Conservation (phyloP, 257 asterid genomes). For the Capsicum rhomboideum region DNA sequence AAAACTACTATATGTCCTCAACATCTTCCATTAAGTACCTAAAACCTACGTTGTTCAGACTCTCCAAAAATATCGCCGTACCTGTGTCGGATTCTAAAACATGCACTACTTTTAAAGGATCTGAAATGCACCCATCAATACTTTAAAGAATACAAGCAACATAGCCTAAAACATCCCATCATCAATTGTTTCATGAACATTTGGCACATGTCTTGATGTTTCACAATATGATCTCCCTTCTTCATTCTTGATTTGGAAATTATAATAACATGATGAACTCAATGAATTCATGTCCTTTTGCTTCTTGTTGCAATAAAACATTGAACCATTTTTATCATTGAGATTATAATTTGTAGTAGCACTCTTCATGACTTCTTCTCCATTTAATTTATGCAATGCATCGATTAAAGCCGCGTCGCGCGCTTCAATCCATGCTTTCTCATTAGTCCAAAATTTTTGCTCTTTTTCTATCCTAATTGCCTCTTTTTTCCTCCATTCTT, state of each 20-base stretch:
- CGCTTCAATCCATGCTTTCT: slow-evolving; percentile 80
- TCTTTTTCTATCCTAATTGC: slow-evolving; percentile 57
- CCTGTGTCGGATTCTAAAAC: not conserved
- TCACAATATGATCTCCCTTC: slow-evolving; percentile 27
- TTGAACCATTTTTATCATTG: not conserved
- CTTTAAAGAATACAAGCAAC: not conserved
- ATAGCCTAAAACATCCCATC: slow-evolving; percentile 48
- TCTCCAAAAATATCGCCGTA: not conserved
- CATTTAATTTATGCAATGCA: slow-evolving; percentile 40
- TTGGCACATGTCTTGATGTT: slow-evolving; percentile 14
- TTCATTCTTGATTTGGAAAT: slow-evolving; percentile 14
- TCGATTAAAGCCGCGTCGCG: slow-evolving; percentile 67
- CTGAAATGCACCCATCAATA: no score
- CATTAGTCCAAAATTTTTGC: slow-evolving; percentile 76
- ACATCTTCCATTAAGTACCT: no score
- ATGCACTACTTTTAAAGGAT: not conserved
- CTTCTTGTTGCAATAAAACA: not conserved
- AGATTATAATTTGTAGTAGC: not conserved
- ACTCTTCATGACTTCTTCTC: slow-evolving; percentile 19
- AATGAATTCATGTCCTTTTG: slow-evolving; percentile 1
- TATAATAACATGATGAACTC: slow-evolving; percentile 16
- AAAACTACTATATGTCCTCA: no score
- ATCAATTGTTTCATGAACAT: slow-evolving; percentile 28
- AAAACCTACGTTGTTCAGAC: not conserved
- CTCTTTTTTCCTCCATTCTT: slow-evolving; percentile 80